Evolutionary conservation across 2,329 filamentous ascomycete genomes (phyloP), one percentile per base, ranked within the genome.

Genomic region (Fusarium redolens): DNA sequence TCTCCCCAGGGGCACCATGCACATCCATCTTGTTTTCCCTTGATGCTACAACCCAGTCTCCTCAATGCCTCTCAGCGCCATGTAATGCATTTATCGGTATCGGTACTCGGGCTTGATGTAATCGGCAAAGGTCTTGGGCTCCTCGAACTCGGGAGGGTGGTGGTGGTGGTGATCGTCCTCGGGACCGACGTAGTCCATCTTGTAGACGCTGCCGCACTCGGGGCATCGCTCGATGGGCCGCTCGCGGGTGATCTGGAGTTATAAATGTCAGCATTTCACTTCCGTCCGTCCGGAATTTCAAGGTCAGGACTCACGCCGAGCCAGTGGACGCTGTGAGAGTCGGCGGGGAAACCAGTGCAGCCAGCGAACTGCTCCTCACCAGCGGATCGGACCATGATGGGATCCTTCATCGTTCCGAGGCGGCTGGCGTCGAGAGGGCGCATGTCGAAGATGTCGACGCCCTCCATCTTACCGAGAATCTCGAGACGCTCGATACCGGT

Each of bases 391-490:
- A 99, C 95, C 63, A 92, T 81, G 82, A 99, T 97, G 78, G 96
- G 96, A 86, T 98, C 88, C 75, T 97, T 89, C 80, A 97, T 84
- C 68, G 96, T 98, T 93, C 96, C 96, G 85, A 90, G 90, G 82
- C 96, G 92, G 83, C 93, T 96, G 74, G 96, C 89, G 83, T 98
- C 96, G 79, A 99, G 90, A 73, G 96, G 96, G 85, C 91, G 92
- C 96, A 98, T 97, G 87, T 99, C 95, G 87, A 99, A 99, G 83
- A 98, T 88, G 82, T 99, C 96, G 79, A 98, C 88, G 77, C 96
- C 95, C 89, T 98, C 94, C 93, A 98, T 97, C 91, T 99, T 99
- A 86, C 96, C 96, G 83, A 99, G 89, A 81, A 99, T 96, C 86
- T 99, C 96, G 78, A 99, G 90, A 90, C 96, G 95, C 89, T 99